Evolutionary conservation across 352 stramenopile species (phyloP), one percentile per base, ranked within the genome.

Genomic region (Phytophthora vignae): DNA sequence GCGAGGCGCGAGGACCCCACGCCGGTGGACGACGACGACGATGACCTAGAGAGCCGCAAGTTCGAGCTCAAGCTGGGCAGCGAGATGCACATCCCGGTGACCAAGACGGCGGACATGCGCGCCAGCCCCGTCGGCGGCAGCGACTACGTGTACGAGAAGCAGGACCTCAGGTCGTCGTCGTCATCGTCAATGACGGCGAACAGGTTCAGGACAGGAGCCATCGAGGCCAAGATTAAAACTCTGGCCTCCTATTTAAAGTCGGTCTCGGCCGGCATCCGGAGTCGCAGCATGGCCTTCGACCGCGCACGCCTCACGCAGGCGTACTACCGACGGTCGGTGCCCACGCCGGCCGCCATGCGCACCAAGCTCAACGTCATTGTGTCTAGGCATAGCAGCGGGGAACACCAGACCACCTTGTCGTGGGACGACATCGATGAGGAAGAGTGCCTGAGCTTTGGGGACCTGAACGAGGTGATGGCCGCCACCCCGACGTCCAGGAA

Each of bases 331-430:
- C 65, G 69, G 29, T 87, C 79, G 1, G 79, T 82, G 11, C 79
- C 79, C 27, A 71, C 74, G 3, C 66, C 74, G 4, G 71, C 71
- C 9, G 69, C 71, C 36, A 73, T 76, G 56, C 71, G 77, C 27
- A 82, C 74, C n/a, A 87, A 87, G 57, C 57, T 84, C 9, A 84
- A 83, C 55, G 71, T 77, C 21, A 79, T 83, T 48, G 74, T 81
- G 53, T 78, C 74, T 10, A 74, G 74, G 19, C 72, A 83, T 74
- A 87, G 79, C 64, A 82, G 77, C 38, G 78, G 62, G 33, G 77
- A 79, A 31, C 79, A 84, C 59, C 77, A 64, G 29, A 84, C 79
- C 22, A 87, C 74, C 19, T 60, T 87, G 22, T 87, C 79, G 9
- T 84, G 79, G 79, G 79, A 82, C 22, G 79, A 87, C 67, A 67